Evolutionary conservation across 148 eudicot species (phyloP).

Genomic region (Dysphania ambrosioides): DNA sequence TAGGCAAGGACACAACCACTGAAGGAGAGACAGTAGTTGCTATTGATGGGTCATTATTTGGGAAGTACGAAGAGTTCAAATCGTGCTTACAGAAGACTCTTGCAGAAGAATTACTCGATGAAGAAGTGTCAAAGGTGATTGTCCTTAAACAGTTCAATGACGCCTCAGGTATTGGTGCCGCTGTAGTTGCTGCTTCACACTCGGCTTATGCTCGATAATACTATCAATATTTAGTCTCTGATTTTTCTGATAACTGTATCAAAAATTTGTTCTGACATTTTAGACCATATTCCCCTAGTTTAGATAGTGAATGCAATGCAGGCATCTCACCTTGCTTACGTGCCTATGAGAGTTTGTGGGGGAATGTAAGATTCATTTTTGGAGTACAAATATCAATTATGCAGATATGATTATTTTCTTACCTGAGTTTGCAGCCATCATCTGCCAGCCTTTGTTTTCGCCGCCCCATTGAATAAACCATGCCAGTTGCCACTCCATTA

Average conservation of each 20-base stretch:
- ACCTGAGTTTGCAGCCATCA: conserved; percentile 5
- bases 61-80: conserved; percentile 63
- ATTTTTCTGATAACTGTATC: not conserved
- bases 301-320: not conserved
- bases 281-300: not conserved
- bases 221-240: not conserved
- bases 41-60: conserved; percentile 68
- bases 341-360: not conserved
- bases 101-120: conserved; percentile 48
- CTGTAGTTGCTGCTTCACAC: conserved; percentile 82
- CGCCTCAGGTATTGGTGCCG: conserved; percentile 87
- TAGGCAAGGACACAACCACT: conserved; percentile 45
- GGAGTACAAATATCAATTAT: not conserved
- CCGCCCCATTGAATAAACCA: conserved; percentile 14
- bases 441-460: not conserved
- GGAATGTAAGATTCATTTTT: no score
- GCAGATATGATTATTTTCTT: not conserved
- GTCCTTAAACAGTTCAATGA: conserved; percentile 57
- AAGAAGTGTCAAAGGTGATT: conserved; percentile 39
- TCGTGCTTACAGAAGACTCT: conserved; percentile 51
- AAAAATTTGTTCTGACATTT: not conserved
- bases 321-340: no score
- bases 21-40: conserved; percentile 60
- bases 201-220: conserved; percentile 37
- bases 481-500: conserved; percentile 3